A percentile compares a stretch with the other conserved stretches of the same genome.
Evolutionary conservation across 2,329 filamentous ascomycete genomes (phyloP).

Genomic region (Fusarium sp.): DNA sequence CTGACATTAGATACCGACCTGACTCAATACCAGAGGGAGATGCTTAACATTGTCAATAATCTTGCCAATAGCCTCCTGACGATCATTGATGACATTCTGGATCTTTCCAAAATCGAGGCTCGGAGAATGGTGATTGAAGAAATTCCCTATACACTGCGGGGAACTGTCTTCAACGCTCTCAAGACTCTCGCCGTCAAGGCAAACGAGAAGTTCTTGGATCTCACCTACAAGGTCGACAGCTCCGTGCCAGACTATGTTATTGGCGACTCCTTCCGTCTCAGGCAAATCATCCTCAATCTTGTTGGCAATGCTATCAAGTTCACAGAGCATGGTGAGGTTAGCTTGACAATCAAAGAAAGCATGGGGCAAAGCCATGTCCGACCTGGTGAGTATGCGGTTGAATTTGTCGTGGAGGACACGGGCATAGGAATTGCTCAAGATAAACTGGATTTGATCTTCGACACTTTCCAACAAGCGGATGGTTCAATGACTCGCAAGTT

Average conservation of each 20-base stretch:
- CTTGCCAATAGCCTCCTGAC: constrained; percentile 95
- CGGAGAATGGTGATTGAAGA: constrained; percentile 98
- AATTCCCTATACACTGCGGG: constrained; percentile 93
- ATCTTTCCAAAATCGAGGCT: constrained; percentile 87
- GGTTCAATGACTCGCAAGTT: constrained; percentile 97
- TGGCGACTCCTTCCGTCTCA: constrained; percentile 93
- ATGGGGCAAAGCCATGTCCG: constrained; percentile 71
- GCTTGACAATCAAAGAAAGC: constrained; percentile 83
- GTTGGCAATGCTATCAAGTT: constrained; percentile 99
- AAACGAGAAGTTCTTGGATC: constrained; percentile 92
- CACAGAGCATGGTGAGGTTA: constrained; percentile 95
- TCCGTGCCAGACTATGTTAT: constrained; percentile 95
- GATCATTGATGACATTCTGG: constrained; percentile 89
- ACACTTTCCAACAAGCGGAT: constrained; percentile 98
- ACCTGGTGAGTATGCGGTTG: constrained; percentile 86
- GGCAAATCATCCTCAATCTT: constrained; percentile 96
- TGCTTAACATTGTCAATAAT: constrained; percentile 98
- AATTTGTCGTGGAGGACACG: constrained; percentile 95
- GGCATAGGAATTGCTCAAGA: constrained; percentile 96
- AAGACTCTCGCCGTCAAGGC: constrained; percentile 98
- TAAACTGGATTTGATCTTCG: constrained; percentile 96
- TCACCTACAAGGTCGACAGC: constrained; percentile 93
- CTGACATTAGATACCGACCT: constrained; percentile 94
- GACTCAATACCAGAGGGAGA: constrained; percentile 94
- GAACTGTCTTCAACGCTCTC: constrained; percentile 95